A percentile compares a stretch with the other conserved stretches of the same genome.
phyloP scores from a whole-genome alignment of 2,329 filamentous ascomycete genomes.

The Talaromyces funiculosus region DNA sequence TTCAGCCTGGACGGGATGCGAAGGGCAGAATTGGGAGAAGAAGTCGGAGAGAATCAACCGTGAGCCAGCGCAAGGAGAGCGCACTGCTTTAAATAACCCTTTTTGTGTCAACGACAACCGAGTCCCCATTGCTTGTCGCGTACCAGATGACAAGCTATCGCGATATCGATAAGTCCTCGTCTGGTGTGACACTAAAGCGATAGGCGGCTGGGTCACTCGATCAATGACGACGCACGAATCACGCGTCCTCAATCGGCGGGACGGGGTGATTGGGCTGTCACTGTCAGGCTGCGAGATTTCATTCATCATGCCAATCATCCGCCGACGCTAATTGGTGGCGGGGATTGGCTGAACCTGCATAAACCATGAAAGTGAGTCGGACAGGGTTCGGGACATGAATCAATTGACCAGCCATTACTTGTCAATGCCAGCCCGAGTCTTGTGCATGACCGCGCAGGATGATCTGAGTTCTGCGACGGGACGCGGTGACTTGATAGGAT shows the following conservation, averaged over 20 bases:
- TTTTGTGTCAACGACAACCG: not conserved
- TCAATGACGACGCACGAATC: not conserved
- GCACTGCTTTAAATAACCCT: not conserved
- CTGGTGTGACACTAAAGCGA: slow-evolving; percentile 1
- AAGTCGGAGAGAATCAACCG: not conserved
- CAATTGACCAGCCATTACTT: slow-evolving; percentile 1
- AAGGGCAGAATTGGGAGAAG: not conserved
- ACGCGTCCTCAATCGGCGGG: not conserved
- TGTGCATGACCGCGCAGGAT: slow-evolving; percentile 7
- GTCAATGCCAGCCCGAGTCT: not conserved
- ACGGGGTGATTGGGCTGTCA: slow-evolving; percentile 6
- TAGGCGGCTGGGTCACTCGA: slow-evolving; percentile 6
- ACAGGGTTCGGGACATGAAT: not conserved
- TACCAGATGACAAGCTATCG: not conserved
- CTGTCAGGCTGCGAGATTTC: slow-evolving; percentile 9
- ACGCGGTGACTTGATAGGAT: not conserved
- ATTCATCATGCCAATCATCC: not conserved
- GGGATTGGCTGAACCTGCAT: slow-evolving; percentile 4
- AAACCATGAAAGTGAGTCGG: not conserved
- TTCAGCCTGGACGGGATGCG: not conserved
- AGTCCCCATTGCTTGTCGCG: not conserved
- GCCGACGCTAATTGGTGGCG: not conserved
- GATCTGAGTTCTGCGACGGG: slow-evolving; percentile 7
- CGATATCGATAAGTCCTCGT: not conserved
- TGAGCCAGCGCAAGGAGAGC: not conserved